A percentile compares a stretch with the other conserved stretches of the same genome.
phyloP scores from a whole-genome alignment of 148 eudicot species.

The Beta vulgaris region DNA sequence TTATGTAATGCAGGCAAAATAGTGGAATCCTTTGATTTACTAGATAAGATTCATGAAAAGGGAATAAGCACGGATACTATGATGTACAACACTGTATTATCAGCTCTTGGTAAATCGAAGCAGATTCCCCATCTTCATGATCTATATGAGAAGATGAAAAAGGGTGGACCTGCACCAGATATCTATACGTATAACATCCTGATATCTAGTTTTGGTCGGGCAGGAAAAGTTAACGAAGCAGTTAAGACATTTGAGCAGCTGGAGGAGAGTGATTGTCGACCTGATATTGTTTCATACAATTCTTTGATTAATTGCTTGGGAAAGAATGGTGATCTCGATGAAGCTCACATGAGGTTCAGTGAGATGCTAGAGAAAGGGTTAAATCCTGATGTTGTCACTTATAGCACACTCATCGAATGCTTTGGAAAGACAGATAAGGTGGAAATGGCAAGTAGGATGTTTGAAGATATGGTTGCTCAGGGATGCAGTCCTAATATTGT shows the following conservation, averaged over 20 bases:
- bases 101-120: conserved; percentile 78
- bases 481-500: conserved; percentile 93
- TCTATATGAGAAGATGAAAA: conserved; percentile 75
- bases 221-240: conserved; percentile 78
- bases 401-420: conserved; percentile 91
- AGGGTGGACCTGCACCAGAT: conserved; percentile 73
- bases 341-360: conserved; percentile 88
- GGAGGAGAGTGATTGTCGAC: conserved; percentile 62
- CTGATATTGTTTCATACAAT: conserved; percentile 83
- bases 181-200: conserved; percentile 78
- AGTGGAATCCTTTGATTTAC: conserved; percentile 69
- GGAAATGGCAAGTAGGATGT: conserved; percentile 82
- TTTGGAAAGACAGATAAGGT: conserved; percentile 90
- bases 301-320: conserved; percentile 87
- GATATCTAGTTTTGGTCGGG: conserved; percentile 82
- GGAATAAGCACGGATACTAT: conserved; percentile 59
- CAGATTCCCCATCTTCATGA: conserved; percentile 65
- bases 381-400: conserved; percentile 86
- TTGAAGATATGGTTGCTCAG: conserved; percentile 75
- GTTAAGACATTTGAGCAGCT: conserved; percentile 77
- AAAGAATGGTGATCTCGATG: conserved; percentile 86
- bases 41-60: conserved; percentile 76
- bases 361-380: conserved; percentile 94
- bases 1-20: conserved; percentile 71
- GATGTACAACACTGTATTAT: conserved; percentile 77